Base-by-base conservation (phyloP, 176 grass and related monocot species). In the Musa schizocarpa region DNA sequence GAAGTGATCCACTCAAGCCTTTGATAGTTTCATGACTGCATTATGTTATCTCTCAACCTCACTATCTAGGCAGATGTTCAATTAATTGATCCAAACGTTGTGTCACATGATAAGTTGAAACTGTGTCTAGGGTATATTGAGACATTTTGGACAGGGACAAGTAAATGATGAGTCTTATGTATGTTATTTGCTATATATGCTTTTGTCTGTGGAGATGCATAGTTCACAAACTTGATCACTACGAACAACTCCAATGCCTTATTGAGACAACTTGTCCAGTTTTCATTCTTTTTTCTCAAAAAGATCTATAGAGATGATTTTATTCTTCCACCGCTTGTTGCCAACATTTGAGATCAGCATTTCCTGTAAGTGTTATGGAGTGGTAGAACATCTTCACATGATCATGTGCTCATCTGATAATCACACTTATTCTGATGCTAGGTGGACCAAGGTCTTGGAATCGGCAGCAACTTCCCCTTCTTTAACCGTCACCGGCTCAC, bases 381-480 rank as follows among this genome's bases (percentile, higher is more conserved):
- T 48, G 34, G 3, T 43, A 48, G 65, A 68, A 11, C 9, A 48
- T 34, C 13, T 17, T 43, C 7, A 34, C 19, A 68, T 6, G 3
- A 17, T 69, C 12, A 50, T 17, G 11, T 69, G 8, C 9, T 1
- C 3, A 54, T 8, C n/a, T 9, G 14, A 14, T 11, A 3, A 16
- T 23, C 52, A 29, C 27, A 56, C 57, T 52, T 1, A 17, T 56
- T 63, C 86, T 68, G 59, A 24, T 79, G 81, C 66, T 87, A 99
- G 96, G 73, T 99, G 74, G 96, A 99, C 71, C 96, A 99, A 92
- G 96, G 96, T 73, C 81, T 99, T 71, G 96, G 96, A 52, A 95
- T 99, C 10, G 95, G 95, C 74, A 95, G 84, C 83, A 94, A 89
- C 74, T 91, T 91, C 49, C 91, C 96, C 0, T 78, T 99, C 78